Base-by-base conservation (phyloP, 345 rosid species). In the Noccaea caerulescens region DNA sequence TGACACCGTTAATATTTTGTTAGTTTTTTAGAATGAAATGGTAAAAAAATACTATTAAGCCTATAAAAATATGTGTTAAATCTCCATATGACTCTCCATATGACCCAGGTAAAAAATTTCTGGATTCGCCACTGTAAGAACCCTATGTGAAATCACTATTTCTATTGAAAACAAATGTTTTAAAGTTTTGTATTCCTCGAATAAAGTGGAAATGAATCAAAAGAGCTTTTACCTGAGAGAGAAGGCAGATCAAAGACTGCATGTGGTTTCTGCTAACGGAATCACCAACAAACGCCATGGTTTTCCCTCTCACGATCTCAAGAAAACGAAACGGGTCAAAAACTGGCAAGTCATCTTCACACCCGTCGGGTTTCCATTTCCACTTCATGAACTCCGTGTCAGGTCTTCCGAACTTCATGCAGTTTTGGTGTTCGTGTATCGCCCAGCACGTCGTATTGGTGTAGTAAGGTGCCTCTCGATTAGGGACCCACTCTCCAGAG, bases 191-290 rank as follows among this genome's bases (percentile, higher is more conserved):
- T 3, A 20, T 27, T 27, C 4, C 30, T 27, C 30, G 30, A 1
- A 27, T 27, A 27, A 27, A 27, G 30, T 27, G 30, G 30, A 27
- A 27, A 20, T 20, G 23, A 20, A 20, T 20, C 23, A 20, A 20
- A 27, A 27, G 4, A 27, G 30, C 2, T 27, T 3, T 13, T 87
- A 93, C 98, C 87, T 85, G 83, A 5, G 98, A 90, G 13, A 93
- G 87, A 51, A 93, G 93, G 81, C 98, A 93, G 10, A 93, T 90
- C 84, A 93, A 79, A 73, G 98, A 93, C 82, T 93, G 98, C 92
- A 93, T 86, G 70, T 93, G 98, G 80, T 93, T 93, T 82, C 93
- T 85, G 2, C 85, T 87, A 7, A 93, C 88, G 9, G 98, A 93
- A 54, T 93, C 98, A 6, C 98, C 98, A 27, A 93, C 87, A 65